Conservation (phyloP, 1,284 basidiomycete genomes). For the Moesziomyces sp. region DNA sequence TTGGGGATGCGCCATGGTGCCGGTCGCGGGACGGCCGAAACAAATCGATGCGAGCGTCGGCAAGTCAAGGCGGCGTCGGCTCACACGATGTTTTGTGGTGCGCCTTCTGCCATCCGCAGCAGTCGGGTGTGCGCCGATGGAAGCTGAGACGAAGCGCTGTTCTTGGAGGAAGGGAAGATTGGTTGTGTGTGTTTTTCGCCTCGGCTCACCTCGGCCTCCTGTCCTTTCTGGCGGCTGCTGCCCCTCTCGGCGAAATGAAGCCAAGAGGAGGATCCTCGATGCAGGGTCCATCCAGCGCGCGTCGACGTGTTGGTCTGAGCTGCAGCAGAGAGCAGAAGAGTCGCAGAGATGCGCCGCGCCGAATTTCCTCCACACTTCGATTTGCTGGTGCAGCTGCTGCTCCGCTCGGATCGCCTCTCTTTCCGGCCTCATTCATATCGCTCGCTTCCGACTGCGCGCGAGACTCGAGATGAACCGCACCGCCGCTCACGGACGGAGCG, state of each 20-base stretch:
- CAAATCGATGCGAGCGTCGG: too few species aligned
- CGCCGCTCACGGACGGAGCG: neutral
- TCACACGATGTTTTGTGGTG: too few species aligned
- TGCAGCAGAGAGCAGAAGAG: neutral
- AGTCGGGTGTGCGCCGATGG: too few species aligned
- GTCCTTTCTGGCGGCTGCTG: neutral
- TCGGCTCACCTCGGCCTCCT: neutral
- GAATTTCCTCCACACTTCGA: neutral
- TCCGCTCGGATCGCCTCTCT: too few species aligned
- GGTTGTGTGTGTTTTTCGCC: neutral
- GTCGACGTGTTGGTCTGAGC: neutral
- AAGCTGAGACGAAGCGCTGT: too few species aligned
- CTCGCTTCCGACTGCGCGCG: neutral
- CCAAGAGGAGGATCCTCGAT: neutral
- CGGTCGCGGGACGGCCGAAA: neutral
- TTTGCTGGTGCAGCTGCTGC: too few species aligned
- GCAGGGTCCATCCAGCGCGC: neutral
- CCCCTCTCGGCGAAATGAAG: neutral
- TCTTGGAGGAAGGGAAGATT: too few species aligned
- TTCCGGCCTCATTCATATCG: too few species aligned
- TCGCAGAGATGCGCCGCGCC: neutral
- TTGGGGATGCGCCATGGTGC: neutral
- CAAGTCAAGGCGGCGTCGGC: too few species aligned
- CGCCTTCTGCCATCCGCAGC: too few species aligned
- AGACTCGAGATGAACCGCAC: slow-evolving; percentile 1